Base-by-base conservation (phyloP, 2,329 filamentous ascomycete species). In the Botryosphaeria dothidea region DNA sequence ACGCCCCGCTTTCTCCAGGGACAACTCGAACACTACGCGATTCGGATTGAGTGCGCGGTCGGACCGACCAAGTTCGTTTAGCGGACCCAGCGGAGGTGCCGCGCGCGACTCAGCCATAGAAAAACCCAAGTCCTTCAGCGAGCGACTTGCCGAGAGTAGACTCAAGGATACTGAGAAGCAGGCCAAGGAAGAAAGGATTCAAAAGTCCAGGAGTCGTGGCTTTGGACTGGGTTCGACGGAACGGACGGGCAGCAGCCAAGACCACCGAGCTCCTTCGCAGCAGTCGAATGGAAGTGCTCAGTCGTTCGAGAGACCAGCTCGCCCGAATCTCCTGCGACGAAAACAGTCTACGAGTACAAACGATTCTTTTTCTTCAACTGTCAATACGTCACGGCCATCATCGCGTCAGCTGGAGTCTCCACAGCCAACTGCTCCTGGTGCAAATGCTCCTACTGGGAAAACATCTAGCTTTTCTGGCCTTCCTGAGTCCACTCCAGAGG, bases 81-180 rank as follows among this genome's bases (percentile, higher is more conserved):
- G 48, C 64, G 64, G 57, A 19, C 48, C 49, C 15, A 51, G 49
- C 45, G 25, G 25, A 29, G 25, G 23, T 63, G 13, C 45, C 19
- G 27, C 63, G 3, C 29, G 49, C 25, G 45, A 27, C 9, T 15
- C 7, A 11, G 25, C 36, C 21, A 48, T 61, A 25, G 43, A 51
- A 63, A 52, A 36, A 38, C 71, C 74, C 21, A 89, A 87, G 70
- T 84, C 87, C 63, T 99, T 98, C 77, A 97, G 91, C 73, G 93
- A 98, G 76, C 85, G 93, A 52, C 86, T 99, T 67, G 89, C 91
- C 1, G 88, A 91, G 57, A 89, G 88, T 41, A 86, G 79, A 66
- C 70, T 71, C 25, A 76, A 77, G 48, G 78, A 80, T 17, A 76
- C 78, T 45, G 77, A 80, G 65, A 75, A 76, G 23, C 75, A 82